Evolutionary conservation across 1,284 basidiomycete genomes (phyloP).

Genomic region (Melampsora larici-populina): DNA sequence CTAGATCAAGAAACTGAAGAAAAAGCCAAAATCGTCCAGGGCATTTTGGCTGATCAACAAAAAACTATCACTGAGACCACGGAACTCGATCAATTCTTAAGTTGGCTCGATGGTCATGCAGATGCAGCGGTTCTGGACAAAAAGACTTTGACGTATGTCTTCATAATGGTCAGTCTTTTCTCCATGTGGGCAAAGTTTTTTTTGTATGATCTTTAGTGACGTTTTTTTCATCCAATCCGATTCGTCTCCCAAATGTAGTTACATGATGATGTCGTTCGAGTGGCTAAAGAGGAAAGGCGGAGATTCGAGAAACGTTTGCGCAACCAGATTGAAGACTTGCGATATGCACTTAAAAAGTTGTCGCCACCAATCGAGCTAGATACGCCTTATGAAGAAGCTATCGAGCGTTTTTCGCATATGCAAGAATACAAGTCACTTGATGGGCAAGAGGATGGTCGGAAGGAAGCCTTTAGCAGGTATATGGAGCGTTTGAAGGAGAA

Average conservation of each 20-base stretch:
- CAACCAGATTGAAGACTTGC: slow-evolving; percentile 87
- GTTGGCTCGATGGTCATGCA: slow-evolving; percentile 21
- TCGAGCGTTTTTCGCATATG: slow-evolving; percentile 72
- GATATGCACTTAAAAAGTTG: slow-evolving; percentile 89
- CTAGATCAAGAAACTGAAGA: slow-evolving; percentile 79
- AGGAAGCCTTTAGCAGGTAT: slow-evolving; percentile 76
- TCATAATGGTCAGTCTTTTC: slow-evolving; percentile 17
- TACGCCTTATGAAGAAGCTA: slow-evolving; percentile 71
- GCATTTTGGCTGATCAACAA: slow-evolving; percentile 60
- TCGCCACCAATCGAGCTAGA: slow-evolving; percentile 71
- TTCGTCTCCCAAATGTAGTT: slow-evolving; percentile 59
- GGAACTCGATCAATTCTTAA: slow-evolving; percentile 62
- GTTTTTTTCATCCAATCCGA: slow-evolving; percentile 15
- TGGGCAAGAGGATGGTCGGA: slow-evolving; percentile 70
- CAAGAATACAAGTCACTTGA: slow-evolving; percentile 78
- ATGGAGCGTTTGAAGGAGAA: slow-evolving; percentile 74
- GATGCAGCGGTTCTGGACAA: slow-evolving; percentile 4
- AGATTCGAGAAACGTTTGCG: slow-evolving; percentile 76
- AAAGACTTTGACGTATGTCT: slow-evolving; percentile 26
- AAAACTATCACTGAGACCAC: slow-evolving; percentile 63
- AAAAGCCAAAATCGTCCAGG: slow-evolving; percentile 66
- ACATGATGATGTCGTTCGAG: slow-evolving; percentile 66
- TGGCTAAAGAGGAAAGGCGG: slow-evolving; percentile 68
- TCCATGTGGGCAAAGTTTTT: no score
- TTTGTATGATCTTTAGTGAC: background rate